phyloP scores from a whole-genome alignment of 108 stramenopile species.

The Fragilaria radians region DNA sequence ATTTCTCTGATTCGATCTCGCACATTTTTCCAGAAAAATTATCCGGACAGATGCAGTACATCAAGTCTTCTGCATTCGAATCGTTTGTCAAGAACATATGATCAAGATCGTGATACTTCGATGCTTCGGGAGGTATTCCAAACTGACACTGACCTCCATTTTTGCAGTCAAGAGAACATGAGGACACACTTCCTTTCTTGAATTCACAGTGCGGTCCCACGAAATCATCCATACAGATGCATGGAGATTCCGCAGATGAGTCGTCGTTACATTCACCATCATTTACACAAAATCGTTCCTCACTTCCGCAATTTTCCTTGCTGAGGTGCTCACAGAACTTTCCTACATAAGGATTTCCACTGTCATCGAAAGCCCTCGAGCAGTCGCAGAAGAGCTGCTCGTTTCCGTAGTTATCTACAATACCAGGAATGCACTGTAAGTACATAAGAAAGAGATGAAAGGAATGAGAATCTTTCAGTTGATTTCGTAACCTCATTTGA shows the following conservation, averaged over 20 bases:
- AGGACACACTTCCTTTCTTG: slow-evolving; percentile 18
- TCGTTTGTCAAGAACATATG: background rate
- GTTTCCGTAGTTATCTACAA: slow-evolving; percentile 37
- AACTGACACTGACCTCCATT: slow-evolving; percentile 31
- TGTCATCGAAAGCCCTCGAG: slow-evolving; percentile 10
- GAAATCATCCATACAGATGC: slow-evolving; percentile 35
- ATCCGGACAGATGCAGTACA: slow-evolving; percentile 43
- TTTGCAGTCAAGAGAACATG: slow-evolving; percentile 28
- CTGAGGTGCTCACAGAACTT: slow-evolving; percentile 45
- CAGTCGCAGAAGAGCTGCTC: slow-evolving; percentile 48
- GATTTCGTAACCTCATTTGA: too few relatives aligned
- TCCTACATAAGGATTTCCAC: slow-evolving; percentile 33
- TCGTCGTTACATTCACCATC: slow-evolving; percentile 24
- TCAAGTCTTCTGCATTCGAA: slow-evolving; percentile 16
- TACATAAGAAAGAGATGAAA: background rate
- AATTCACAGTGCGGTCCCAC: slow-evolving; percentile 44
- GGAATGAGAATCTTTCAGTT: too few relatives aligned
- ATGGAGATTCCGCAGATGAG: slow-evolving; percentile 5
- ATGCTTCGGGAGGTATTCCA: slow-evolving; percentile 3
- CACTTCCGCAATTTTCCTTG: slow-evolving; percentile 1
- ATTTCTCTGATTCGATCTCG: slow-evolving; percentile 40
- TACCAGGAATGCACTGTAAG: slow-evolving; percentile 24
- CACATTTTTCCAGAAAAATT: slow-evolving; percentile 37
- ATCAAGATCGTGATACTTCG: background rate
- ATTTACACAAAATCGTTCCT: slow-evolving; percentile 27